Evolutionary conservation across 495 filamentous ascomycete genomes (phyloP), one percentile per base, ranked within the genome.

Genomic region (Penicillium egyptiacum): DNA sequence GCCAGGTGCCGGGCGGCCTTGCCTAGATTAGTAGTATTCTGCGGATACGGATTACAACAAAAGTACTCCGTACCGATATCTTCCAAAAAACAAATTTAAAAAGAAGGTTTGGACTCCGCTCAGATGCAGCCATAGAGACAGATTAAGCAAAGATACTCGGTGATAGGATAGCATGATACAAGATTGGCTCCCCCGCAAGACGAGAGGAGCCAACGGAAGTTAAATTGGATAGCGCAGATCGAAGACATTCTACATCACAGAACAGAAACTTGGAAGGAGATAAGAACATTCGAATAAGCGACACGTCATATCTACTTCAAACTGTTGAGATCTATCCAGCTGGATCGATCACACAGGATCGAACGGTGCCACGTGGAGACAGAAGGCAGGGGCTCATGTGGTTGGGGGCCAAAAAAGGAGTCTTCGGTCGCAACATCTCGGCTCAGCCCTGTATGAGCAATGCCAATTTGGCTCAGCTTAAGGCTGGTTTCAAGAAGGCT

Each of bases 171-270:
- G 50, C 19, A 33, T 17, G 30, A 47, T 28, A 39, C 20, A 19
- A 54, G 51, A 46, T 55, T 37, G 42, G 31, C 39, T 52, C 39
- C 50, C 50, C 50, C 50, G 28, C 42, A 55, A 25, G 30, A 53
- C 10, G n/a, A 20, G 23, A 37, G 22, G 25, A 20, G 17, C 6
- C 19, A 45, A 6, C 11, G 17, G 14, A 35, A 43, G 42, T 53
- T 19, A 42, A 35, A 45, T 35, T 47, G 16, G 42, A 47, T 55
- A 55, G 53, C 53, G 43, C 53, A 46, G 53, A 55, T 55, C 53
- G 43, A 39, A 19, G 6, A 40, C 10, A 39, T 55, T 39, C 22
- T 30, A 30, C 20, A 55, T 26, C 42, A 47, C 53, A 37, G 42
- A 9, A 33, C 28, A n/a, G 20, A 35, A 35, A 51, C 14, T 39